Base-by-base conservation (phyloP, 2,329 filamentous ascomycete species). In the Aspergillus phoenicis region DNA sequence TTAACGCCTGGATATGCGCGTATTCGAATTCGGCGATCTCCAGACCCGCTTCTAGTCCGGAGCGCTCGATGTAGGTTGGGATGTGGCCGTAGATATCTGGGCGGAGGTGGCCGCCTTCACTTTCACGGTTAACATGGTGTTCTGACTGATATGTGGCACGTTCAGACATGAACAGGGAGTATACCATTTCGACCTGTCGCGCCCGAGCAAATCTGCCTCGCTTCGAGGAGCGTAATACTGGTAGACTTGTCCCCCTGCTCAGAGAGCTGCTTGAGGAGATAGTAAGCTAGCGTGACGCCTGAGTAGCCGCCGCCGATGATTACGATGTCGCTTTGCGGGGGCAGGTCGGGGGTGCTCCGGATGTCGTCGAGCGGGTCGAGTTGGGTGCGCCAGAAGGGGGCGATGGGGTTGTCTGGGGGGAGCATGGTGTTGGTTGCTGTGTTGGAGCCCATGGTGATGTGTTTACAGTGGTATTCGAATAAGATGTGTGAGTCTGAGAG, bases 251-350 rank as follows among this genome's bases (percentile, higher is more conserved):
- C 20, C 7, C 11, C 59, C 0, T 68, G 36, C 22, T 52, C 45
- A 10, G 47, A 60, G 24, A 63, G 59, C 41, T 68, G 59, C 51
- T 75, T 71, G 11, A 77, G 61, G 5, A 80, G 73, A 60, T 84
- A 77, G 48, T 81, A 81, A 0, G 77, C 78, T 4, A 78, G 75
- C 1, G 77, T 75, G 0, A 77, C 75, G 2, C 82, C 82, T 4
- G 81, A 73, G 57, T 78, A 82, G 0, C 82, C 82, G 13, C 79
- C 77, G 0, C 82, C 82, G 8, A 84, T 75, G 39, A 84, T 78
- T 15, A 78, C 73, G 54, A 84, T 76, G 49, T 84, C 81, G 30
- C 72, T 75, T 30, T 77, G 60, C 0, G 64, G 48, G 0, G 81
- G 82, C 0, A 84, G 66, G 30, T 62, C 47, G 11, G 64, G 58